Evolutionary conservation across 2,329 filamentous ascomycete species (phyloP).

Genomic region (Fusarium anguioides): DNA sequence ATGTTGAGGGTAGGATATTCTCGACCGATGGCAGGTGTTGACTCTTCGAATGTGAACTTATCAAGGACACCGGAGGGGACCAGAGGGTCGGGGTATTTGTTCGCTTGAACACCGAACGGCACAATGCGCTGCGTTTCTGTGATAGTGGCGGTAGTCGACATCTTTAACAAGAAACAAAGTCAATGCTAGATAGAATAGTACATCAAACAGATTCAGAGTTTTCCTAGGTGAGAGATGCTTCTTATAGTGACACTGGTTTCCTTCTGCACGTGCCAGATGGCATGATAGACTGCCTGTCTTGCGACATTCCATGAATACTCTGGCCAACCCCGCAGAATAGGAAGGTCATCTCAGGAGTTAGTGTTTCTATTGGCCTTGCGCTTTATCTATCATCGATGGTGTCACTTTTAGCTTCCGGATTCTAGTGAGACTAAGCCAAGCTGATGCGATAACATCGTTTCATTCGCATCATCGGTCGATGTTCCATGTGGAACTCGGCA

Average conservation of each 20-base stretch:
- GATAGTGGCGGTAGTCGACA: constrained; percentile 9
- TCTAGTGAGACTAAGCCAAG: neutral
- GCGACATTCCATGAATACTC: neutral
- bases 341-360: neutral
- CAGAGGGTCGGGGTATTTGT: constrained; percentile 10
- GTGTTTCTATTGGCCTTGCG: neutral
- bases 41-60: constrained; percentile 44
- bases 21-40: constrained; percentile 63
- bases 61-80: constrained; percentile 13
- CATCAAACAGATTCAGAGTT: neutral
- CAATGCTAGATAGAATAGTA: neutral
- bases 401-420: constrained; percentile 10
- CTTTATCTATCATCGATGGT: neutral
- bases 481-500: neutral
- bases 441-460: neutral
- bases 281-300: constrained; percentile 12
- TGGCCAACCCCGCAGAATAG: neutral
- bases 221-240: too few relatives aligned
- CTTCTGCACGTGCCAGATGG: neutral
- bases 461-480: neutral
- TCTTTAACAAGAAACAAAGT: neutral
- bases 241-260: neutral
- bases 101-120: constrained; percentile 4
- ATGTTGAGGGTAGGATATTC: constrained; percentile 64
- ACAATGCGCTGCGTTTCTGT: constrained; percentile 12